phyloP scores from a whole-genome alignment of 148 eudicot species.

The Beta vulgaris region DNA sequence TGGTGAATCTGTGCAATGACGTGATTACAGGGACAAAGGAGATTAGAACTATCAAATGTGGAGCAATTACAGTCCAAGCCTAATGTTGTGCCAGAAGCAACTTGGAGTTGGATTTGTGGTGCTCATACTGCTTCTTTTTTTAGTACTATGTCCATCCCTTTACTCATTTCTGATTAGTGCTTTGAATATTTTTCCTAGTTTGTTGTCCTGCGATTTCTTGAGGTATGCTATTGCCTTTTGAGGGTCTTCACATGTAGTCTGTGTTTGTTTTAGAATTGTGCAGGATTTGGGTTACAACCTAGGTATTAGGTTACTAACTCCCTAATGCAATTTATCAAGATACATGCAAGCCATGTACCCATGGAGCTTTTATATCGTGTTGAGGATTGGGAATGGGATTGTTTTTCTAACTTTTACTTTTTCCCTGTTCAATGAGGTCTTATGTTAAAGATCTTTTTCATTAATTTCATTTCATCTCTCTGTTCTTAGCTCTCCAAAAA shows the following conservation, averaged over 20 bases:
- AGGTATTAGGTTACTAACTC: neutral
- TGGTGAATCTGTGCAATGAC: constrained; percentile 21
- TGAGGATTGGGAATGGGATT: neutral
- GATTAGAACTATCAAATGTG: constrained; percentile 19
- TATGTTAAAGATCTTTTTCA: neutral
- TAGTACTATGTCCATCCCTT: constrained; percentile 16
- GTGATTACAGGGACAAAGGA: constrained; percentile 22
- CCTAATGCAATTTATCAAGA: neutral
- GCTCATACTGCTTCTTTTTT: constrained; percentile 23
- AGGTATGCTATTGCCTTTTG: neutral
- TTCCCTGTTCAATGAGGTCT: neutral
- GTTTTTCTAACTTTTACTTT: neutral
- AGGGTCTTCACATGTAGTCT: neutral
- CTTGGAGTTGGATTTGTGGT: constrained; percentile 28
- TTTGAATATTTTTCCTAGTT: neutral
- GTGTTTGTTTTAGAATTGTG: constrained; percentile 3
- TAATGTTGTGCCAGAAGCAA: constrained; percentile 24
- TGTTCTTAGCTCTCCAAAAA: neutral
- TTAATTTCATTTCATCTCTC: neutral
- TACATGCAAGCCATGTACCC: neutral
- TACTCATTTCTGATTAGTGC: constrained; percentile 6
- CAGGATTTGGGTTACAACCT: neutral
- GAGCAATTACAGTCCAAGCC: constrained; percentile 25
- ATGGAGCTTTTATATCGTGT: neutral
- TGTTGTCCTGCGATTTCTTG: neutral